A percentile compares a stretch with the other conserved stretches of the same genome.
These are phyloP conservation scores for Didymella exigua DNA, from an alignment of 2,329 filamentous ascomycete genomes.

Conservation along the genomic window DNA sequence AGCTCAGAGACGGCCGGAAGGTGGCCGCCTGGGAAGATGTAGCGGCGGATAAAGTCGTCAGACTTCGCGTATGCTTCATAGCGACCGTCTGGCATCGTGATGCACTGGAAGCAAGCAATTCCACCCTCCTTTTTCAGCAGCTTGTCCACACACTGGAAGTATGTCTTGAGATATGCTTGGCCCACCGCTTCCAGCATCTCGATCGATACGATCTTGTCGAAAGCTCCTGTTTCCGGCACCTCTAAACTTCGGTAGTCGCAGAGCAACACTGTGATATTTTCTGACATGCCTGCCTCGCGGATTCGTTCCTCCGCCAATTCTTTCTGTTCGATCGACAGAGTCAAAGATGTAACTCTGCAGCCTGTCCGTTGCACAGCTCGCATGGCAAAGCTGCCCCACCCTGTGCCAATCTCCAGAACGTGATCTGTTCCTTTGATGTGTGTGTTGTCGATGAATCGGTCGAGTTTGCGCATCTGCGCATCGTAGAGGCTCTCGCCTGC, in stretches of 20 bases:
- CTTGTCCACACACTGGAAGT: conserved; percentile 68
- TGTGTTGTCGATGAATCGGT: conserved; percentile 69
- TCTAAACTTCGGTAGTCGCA: conserved; percentile 71
- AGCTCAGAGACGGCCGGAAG: conserved; percentile 70
- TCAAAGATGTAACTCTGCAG: conserved; percentile 72
- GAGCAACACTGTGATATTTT: conserved; percentile 68
- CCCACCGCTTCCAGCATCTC: conserved; percentile 81
- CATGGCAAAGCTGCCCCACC: conserved; percentile 77
- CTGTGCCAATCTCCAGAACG: conserved; percentile 75
- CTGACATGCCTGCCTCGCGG: conserved; percentile 61
- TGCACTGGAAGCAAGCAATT: conserved; percentile 75
- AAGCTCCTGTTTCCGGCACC: conserved; percentile 55
- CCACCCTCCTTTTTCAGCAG: conserved; percentile 70
- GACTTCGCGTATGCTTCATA: conserved; percentile 69
- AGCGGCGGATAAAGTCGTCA: conserved; percentile 76
- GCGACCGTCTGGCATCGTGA: conserved; percentile 73
- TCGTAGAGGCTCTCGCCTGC: conserved; percentile 64
- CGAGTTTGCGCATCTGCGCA: conserved; percentile 71
- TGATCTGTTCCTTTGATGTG: conserved; percentile 69
- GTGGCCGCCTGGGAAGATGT: conserved; percentile 81
- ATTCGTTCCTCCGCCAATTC: conserved; percentile 70
- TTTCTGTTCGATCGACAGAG: conserved; percentile 72
- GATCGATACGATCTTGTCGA: conserved; percentile 75
- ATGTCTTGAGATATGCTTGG: conserved; percentile 68
- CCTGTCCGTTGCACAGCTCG: conserved; percentile 69